Evolutionary conservation across 768 basidiomycete species (phyloP), one percentile per base, ranked within the genome.

Genomic region (Piloderma croceum): DNA sequence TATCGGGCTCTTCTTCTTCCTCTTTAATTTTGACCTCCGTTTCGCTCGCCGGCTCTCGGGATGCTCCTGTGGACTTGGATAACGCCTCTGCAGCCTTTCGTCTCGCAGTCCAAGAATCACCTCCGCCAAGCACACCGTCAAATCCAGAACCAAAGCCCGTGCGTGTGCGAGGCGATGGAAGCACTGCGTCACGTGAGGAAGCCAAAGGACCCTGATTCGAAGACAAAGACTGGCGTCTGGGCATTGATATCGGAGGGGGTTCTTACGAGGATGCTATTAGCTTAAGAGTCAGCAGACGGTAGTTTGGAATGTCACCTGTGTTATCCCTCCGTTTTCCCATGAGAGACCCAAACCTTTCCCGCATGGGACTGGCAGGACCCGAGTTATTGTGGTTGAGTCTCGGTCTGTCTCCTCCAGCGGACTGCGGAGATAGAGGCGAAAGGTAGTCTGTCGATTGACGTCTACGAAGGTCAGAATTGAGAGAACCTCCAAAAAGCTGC

Each of bases 391-490:
- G 76, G 47, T 62, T 67, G 38, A 76, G 53, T 52, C 84, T 76
- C 33, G 76, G 68, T 48, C 84, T 68, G 37, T 87, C 85, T 10
- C 66, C 58, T 24, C 65, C 61, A 5, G 57, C 52, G 29, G 74
- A 61, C 22, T 75, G 67, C 2, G 73, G 73, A 45, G 69, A 65
- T 40, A 82, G 63, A 19, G 82, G 71, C 11, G 78, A 78, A 46
- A 83, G 68, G 50, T 76, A 73, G 64, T 90, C 87, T 39, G 68
- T 77, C 36, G 87, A 85, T 62, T 86, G 87, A 48, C 90, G 87
- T 50, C 83, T 79, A 62, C 88, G 89, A 57, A 85, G 71, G 53
- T 90, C 87, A 44, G 90, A 90, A 67, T 92, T 92, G 51, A 92
- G 71, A 59, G 51, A 68, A 33, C 84, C 81, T 49, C 84, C 68